Percentiles rank a stretch among this genome's conserved stretches.
Evolutionary conservation across 2,329 filamentous ascomycete species (phyloP).

Genomic region (Saccharata proteae): DNA sequence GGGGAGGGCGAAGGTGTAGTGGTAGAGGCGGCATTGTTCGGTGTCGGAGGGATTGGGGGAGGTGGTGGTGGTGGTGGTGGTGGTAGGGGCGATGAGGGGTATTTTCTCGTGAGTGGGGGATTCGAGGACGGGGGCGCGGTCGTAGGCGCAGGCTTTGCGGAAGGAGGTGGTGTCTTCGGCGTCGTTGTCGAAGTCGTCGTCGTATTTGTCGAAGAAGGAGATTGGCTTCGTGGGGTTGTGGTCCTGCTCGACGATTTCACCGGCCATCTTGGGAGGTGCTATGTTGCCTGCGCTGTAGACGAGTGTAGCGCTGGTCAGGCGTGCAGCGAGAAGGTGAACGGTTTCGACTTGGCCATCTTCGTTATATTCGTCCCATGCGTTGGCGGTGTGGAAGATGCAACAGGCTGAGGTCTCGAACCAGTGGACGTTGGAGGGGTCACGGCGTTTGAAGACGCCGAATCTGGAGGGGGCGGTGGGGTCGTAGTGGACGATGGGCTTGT

Average conservation of each 20-base stretch:
- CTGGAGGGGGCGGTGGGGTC: constrained; percentile 45
- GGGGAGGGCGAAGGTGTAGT: constrained; percentile 48
- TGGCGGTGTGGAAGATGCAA: constrained; percentile 61
- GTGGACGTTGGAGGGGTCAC: constrained; percentile 41
- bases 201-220: constrained; percentile 36
- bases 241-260: constrained; percentile 6
- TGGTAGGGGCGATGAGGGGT: constrained; percentile 11
- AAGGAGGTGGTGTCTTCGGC: constrained; percentile 13
- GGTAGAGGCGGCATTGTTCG: constrained; percentile 58
- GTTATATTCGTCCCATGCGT: constrained; percentile 49
- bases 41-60: constrained; percentile 32
- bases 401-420: constrained; percentile 60
- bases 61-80: constrained; percentile 1
- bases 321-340: constrained; percentile 54
- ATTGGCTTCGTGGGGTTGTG: constrained; percentile 24
- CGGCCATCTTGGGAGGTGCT: constrained; percentile 14
- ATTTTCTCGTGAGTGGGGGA: constrained; percentile 16
- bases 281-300: constrained; percentile 56
- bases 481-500: constrained; percentile 47
- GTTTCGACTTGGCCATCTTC: constrained; percentile 21
- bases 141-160: constrained; percentile 4
- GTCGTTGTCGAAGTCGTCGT: constrained; percentile 20
- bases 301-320: constrained; percentile 52
- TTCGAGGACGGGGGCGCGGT: constrained; percentile 17
- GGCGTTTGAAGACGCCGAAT: constrained; percentile 56